phyloP scores from a whole-genome alignment of 306 rosid species.

The Elaeagnus macrophylla region DNA sequence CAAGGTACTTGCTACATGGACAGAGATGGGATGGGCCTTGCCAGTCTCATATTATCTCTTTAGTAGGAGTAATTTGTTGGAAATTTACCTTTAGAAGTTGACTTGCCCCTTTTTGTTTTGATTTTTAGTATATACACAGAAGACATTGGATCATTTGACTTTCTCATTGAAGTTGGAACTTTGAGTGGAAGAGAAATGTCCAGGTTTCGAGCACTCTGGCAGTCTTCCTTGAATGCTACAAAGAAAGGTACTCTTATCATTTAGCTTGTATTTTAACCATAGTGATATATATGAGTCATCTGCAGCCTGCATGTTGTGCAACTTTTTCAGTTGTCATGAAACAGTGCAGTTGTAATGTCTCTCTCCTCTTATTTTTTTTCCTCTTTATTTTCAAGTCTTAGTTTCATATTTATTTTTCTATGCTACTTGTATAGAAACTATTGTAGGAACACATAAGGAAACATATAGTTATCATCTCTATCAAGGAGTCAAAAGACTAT shows the following conservation, averaged over 20 bases:
- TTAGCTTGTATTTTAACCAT: neutral
- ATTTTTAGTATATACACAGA: neutral
- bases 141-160: neutral
- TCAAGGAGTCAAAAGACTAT: neutral
- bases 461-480: too few relatives aligned
- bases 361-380: too few relatives aligned
- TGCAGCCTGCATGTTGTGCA: too few relatives aligned
- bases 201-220: constrained; percentile 56
- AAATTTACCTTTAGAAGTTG: neutral
- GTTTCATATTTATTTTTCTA: too few relatives aligned
- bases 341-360: too few relatives aligned
- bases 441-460: too few relatives aligned
- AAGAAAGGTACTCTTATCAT: constrained; percentile 46
- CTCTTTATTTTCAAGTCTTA: too few relatives aligned
- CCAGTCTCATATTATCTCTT: neutral
- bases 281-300: too few relatives aligned
- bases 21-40: too few relatives aligned
- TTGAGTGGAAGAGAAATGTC: constrained; percentile 42
- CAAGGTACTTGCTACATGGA: too few relatives aligned
- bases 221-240: constrained; percentile 68
- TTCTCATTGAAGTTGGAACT: constrained; percentile 8
- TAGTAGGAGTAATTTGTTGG: neutral
- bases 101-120: neutral
- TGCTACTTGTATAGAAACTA: neutral
- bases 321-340: too few relatives aligned